phyloP scores from a whole-genome alignment of 2,329 filamentous ascomycete species.

The Venturia pyrina region DNA sequence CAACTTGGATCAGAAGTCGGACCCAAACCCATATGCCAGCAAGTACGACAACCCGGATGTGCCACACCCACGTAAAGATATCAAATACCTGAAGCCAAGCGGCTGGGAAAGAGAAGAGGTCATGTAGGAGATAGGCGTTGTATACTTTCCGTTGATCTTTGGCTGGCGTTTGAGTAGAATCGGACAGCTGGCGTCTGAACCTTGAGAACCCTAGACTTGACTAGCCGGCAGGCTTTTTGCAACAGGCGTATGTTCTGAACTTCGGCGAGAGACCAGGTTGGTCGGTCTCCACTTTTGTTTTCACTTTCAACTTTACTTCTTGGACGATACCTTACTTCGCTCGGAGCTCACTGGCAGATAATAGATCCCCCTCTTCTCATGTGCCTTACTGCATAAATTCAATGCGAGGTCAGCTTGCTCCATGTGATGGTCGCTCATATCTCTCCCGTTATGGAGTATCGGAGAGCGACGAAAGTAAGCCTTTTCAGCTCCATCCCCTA shows the following conservation, averaged over 20 bases:
- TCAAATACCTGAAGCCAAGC: constrained; percentile 52
- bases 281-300: background rate
- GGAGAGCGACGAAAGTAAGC: background rate
- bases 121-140: constrained; percentile 35
- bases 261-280: background rate
- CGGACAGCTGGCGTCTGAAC: background rate
- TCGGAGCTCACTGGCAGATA: background rate
- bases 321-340: background rate
- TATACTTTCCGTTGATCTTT: background rate
- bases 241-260: background rate
- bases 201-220: background rate
- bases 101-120: constrained; percentile 83
- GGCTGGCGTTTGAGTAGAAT: background rate
- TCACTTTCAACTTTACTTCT: background rate
- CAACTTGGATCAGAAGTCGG: constrained; percentile 73
- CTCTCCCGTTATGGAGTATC: constrained; percentile 2
- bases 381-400: background rate
- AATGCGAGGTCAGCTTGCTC: background rate
- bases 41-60: constrained; percentile 61
- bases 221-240: background rate
- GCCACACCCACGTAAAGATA: constrained; percentile 61
- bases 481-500: background rate
- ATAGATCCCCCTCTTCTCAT: constrained; percentile 2
- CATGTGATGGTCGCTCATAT: background rate
- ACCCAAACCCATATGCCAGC: constrained; percentile 88